Evolutionary conservation across 2,329 filamentous ascomycete genomes (phyloP).

Genomic region (Xylaria sp.): DNA sequence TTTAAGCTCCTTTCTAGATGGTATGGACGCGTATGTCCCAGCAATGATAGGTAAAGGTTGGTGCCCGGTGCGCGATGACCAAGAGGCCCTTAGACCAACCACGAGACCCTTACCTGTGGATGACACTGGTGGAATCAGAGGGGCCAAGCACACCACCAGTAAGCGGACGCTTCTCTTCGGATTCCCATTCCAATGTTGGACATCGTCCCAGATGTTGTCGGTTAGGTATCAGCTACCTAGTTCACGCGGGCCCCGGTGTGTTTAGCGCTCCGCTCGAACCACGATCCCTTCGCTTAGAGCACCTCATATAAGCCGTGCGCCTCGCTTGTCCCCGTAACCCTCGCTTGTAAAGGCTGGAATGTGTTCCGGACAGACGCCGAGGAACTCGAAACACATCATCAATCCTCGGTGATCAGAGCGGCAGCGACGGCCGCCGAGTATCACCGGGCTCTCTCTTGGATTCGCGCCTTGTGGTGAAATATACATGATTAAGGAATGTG

Average conservation of each 20-base stretch:
- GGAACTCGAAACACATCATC: neutral
- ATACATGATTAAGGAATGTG: neutral
- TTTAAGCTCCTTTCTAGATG: slow-evolving; percentile 17
- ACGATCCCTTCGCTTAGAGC: neutral
- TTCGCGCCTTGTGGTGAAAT: neutral
- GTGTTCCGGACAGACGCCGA: neutral
- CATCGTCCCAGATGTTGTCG: slow-evolving; percentile 8
- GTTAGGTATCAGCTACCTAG: slow-evolving; percentile 13
- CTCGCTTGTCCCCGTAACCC: neutral
- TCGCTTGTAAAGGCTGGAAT: neutral
- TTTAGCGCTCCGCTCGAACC: slow-evolving; percentile 14
- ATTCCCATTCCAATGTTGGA: slow-evolving; percentile 15
- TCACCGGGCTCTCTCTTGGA: neutral
- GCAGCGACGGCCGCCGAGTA: neutral
- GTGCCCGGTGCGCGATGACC: neutral
- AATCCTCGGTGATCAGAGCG: neutral
- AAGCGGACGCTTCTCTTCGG: slow-evolving; percentile 1
- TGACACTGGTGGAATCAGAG: slow-evolving; percentile 24
- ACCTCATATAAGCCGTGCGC: neutral
- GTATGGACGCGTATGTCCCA: neutral
- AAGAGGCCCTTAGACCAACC: neutral
- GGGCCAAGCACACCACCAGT: neutral
- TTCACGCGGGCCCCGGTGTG: slow-evolving; percentile 13
- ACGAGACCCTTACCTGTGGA: slow-evolving; percentile 2
- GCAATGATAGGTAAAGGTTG: neutral